Percentiles rank a stretch among this genome's conserved stretches.
phyloP scores from a whole-genome alignment of 306 rosid species.

The Dalbergia cochinchinensis region DNA sequence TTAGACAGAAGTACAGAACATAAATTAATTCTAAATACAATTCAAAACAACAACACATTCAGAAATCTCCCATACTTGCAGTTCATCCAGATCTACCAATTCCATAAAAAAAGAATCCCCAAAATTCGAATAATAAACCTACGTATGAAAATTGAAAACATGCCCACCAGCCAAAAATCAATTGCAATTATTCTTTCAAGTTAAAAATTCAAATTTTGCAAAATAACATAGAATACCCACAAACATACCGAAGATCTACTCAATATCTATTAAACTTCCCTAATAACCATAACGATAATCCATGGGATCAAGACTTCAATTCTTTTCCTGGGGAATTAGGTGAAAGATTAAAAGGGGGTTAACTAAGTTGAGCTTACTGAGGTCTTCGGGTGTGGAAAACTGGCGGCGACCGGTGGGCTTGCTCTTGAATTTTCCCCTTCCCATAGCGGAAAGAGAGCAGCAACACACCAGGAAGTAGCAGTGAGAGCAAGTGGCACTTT shows the following conservation, averaged over 20 bases:
- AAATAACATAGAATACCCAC: conserved; percentile 9
- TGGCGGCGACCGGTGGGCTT: conserved; percentile 96
- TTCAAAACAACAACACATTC: conserved; percentile 18
- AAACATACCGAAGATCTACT: neutral
- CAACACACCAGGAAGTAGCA: neutral
- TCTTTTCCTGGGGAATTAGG: conserved; percentile 6
- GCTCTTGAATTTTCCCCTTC: conserved; percentile 92
- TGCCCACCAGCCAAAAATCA: conserved; percentile 11
- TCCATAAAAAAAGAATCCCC: no score
- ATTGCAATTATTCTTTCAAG: neutral
- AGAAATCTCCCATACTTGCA: conserved; percentile 19
- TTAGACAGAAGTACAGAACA: conserved; percentile 3
- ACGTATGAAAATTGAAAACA: conserved; percentile 17
- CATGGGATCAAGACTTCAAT: neutral
- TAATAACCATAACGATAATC: neutral
- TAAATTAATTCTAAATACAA: neutral
- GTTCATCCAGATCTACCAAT: conserved; percentile 40
- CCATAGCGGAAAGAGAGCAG: conserved; percentile 59
- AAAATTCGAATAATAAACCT: neutral
- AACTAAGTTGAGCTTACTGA: conserved; percentile 58
- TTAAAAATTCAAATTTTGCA: conserved; percentile 21
- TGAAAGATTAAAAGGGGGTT: conserved; percentile 15
- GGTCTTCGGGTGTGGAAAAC: conserved; percentile 83
- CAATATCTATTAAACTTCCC: neutral
- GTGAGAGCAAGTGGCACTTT: neutral